A percentile compares a stretch with the other conserved stretches of the same genome.
Conservation (phyloP, 2,329 filamentous ascomycete species). For the Monilinia laxa region DNA sequence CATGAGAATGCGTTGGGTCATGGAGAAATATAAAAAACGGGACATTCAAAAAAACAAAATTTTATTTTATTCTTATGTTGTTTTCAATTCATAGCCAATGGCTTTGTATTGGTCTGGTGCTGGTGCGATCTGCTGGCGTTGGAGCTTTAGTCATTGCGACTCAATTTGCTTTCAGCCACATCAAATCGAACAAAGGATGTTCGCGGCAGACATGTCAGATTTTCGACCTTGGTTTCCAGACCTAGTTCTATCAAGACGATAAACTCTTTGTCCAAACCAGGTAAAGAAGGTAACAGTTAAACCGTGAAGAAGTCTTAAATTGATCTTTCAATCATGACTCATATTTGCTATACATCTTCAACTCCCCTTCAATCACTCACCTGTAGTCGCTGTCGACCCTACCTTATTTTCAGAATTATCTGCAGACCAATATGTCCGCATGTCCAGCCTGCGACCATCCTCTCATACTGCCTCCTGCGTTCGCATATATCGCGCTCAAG, state of each 20-base stretch:
- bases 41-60: conserved; percentile 27
- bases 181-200: conserved; percentile 16
- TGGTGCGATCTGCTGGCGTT: not conserved
- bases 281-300: not conserved
- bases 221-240: not conserved
- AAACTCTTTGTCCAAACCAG: not conserved
- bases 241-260: not conserved
- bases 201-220: not conserved
- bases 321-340: not conserved
- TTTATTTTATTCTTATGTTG: not conserved
- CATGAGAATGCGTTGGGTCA: conserved; percentile 41
- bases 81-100: not conserved
- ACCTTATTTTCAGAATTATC: not conserved
- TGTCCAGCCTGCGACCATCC: conserved; percentile 20
- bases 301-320: not conserved
- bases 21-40: conserved; percentile 37
- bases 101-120: not conserved
- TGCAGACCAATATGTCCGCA: conserved; percentile 17
- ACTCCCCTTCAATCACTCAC: conserved; percentile 2
- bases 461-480: conserved; percentile 29
- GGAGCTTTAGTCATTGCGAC: not conserved
- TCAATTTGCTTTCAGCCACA: conserved; percentile 8
- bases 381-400: not conserved
- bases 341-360: not conserved
- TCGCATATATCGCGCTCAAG: conserved; percentile 26